Base-by-base conservation (phyloP, 2,329 filamentous ascomycete species). In the Aspergillus tubingensis region DNA sequence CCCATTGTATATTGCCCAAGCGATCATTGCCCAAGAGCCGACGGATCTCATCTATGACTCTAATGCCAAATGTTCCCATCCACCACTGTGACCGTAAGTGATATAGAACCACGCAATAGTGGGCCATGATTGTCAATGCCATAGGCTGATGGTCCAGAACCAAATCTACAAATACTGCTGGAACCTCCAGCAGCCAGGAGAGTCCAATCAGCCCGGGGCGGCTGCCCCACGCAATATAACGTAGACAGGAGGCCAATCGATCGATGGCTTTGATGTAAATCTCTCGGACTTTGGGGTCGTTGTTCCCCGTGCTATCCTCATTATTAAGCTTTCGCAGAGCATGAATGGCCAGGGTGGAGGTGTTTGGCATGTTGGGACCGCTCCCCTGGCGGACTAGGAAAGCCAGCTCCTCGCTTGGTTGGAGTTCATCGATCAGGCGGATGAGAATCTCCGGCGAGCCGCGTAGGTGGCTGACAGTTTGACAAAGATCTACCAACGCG, bases 51-150 rank as follows among this genome's bases (percentile, higher is more conserved):
- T 61, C 52, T 19, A 62, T 23, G n/a, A 60, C 36, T 19, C 17
- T 39, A 8, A 32, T 39, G 13, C 61, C 61, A 27, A 55, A 30
- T 25, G 49, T 30, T 2, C 50, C 61, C 58, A 62, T 61, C 61
- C 61, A 62, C 61, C 61, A 62, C 8, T 54, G 61, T 15, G 57
- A 50, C 6, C 61, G 54, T 2, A 62, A 51, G n/a, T 60, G 61
- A 23, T 62, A 58, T 3, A 62, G 19, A 7, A 62, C 58, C 11
- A 56, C 58, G 23, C 50, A 60, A 44, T 62, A 60, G 21, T 62
- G 61, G 5, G 61, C 61, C 11, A 62, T 38, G 5, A 62, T 56
- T 4, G 51, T 60, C 15, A 62, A 55, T 2, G 58, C 61, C 11
- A 62, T 19, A 2, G 61, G 54, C 11, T 60, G 44, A 3, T 48